Evolutionary conservation across 306 rosid species (phyloP), one percentile per base, ranked within the genome.

Genomic region (Cicer cuneatum): DNA sequence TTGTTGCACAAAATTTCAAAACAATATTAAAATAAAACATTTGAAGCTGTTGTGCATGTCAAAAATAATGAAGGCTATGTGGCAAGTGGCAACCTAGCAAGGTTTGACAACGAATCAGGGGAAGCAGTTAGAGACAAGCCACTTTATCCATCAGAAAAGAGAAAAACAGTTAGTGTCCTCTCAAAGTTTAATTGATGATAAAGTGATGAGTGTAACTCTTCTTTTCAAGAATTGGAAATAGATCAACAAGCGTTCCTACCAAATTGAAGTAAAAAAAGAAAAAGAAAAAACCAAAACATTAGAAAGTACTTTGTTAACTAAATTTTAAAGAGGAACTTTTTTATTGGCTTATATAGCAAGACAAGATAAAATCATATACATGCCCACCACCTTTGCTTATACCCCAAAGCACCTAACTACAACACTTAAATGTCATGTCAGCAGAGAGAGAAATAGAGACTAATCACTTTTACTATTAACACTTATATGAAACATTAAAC

Each of bases 371-470:
- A 88, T 91, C 90, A 90, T 78, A 79, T 80, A 64, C 71, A 67
- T 83, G 87, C 80, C 88, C 87, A 89, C 91, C 82, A 86, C 85
- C 96, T 93, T 94, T 94, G 98, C 96, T 94, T 94, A 87, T 90
- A 76, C 82, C 87, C 82, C 93, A 94, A 91, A 94, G 95, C 91
- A 90, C 86, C 94, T 88, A 93, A 90, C 93, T 84, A 88, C 78
- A 86, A 81, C 88, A 88, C 92, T 87, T 87, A 82, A 85, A 86
- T 85, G 82, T 81, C 67, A 69, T 29, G 35, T 16, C 80, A 61
- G 15, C 66, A 67, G 42, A 78, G 64, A 72, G 43, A 75, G 70
- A 38, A 1, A 83, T 72, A 38, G 82, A 78, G 29, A 66, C 47
- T 39, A 78, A 80, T 75, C 60, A 62, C 58, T 62, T 81, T 57